Evolutionary conservation across 345 rosid genomes (phyloP).

Genomic region (Eucalyptus dawsonii): DNA sequence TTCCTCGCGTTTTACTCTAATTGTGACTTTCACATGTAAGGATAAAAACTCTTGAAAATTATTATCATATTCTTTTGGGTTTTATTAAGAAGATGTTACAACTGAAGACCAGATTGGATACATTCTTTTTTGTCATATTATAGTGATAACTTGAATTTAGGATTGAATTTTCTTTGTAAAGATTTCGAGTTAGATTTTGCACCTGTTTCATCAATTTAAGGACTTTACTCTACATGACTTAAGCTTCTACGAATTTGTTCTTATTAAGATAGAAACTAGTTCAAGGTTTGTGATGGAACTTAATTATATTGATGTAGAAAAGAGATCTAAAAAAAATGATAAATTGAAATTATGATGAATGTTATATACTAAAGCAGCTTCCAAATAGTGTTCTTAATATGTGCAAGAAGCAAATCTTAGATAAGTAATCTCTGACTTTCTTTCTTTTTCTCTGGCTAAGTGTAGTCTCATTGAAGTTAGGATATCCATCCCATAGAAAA

Average conservation of each 20-base stretch:
- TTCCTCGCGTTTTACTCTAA: not conserved
- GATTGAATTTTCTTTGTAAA: not conserved
- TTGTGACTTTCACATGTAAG: not conserved
- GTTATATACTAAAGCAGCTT: not conserved
- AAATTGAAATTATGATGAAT: not conserved
- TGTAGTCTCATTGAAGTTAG: not conserved
- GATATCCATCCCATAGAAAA: not conserved
- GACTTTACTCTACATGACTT: not conserved
- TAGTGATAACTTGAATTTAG: not conserved
- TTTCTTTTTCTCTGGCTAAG: not conserved
- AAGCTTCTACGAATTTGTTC: not conserved
- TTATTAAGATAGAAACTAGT: too few species aligned
- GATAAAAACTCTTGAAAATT: not conserved
- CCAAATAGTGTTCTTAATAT: not conserved
- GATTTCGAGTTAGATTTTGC: not conserved
- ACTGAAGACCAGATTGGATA: not conserved
- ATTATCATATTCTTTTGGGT: not conserved
- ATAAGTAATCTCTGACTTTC: not conserved
- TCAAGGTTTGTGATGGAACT: fast-evolving
- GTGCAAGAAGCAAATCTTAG: not conserved
- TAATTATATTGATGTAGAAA: not conserved
- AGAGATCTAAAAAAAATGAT: not conserved
- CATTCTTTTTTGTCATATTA: not conserved
- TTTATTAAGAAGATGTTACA: not conserved
- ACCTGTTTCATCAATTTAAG: not conserved